phyloP scores from a whole-genome alignment of 176 grass and related monocot genomes.

The Stipa capillata region DNA sequence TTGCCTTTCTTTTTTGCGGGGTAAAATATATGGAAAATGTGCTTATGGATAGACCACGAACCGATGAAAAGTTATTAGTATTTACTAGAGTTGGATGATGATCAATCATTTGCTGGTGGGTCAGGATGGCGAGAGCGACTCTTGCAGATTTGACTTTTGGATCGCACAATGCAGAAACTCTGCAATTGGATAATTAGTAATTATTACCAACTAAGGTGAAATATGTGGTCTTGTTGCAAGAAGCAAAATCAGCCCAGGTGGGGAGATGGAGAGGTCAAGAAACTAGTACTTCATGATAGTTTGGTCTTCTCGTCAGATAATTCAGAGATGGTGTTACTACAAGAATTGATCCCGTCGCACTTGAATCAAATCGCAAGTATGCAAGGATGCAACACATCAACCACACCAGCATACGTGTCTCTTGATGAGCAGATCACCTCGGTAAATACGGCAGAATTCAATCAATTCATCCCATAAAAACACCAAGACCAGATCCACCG shows the following conservation, averaged over 20 bases:
- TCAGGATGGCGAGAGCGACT: not conserved
- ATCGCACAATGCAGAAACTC: not conserved
- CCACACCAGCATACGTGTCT: not conserved
- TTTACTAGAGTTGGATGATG: not conserved
- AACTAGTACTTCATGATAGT: not conserved
- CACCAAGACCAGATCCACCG: not conserved
- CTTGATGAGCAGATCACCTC: not conserved
- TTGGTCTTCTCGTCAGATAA: not conserved
- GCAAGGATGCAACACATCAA: not conserved
- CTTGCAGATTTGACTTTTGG: not conserved
- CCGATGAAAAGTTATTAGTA: not conserved
- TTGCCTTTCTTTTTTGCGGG: no score
- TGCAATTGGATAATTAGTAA: no score
- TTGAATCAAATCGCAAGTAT: not conserved
- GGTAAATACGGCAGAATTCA: not conserved
- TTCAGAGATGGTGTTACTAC: not conserved
- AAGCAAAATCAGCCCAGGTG: not conserved
- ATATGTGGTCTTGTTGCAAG: not conserved
- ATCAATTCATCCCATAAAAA: not conserved
- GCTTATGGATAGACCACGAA: not conserved
- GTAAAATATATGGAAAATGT: no score
- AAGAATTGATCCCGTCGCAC: not conserved
- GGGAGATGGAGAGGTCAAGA: not conserved
- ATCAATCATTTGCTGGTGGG: slow-evolving; percentile 3
- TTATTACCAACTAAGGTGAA: not conserved